Evolutionary conservation across 768 basidiomycete genomes (phyloP).

Genomic region (Pholiota molesta): DNA sequence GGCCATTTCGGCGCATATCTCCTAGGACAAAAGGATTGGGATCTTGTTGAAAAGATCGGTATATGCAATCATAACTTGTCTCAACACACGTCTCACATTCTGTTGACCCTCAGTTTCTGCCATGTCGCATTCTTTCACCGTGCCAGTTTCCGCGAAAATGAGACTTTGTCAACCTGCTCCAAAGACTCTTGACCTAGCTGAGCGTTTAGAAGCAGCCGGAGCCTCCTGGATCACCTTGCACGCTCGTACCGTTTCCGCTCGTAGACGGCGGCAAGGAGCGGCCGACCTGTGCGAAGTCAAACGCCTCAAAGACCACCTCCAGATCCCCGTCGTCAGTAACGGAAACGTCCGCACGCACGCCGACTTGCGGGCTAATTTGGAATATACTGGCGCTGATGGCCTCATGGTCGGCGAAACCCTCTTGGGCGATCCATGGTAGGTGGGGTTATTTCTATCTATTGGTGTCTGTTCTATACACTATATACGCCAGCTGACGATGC

Average conservation of each 20-base stretch:
- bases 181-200: conserved; percentile 59
- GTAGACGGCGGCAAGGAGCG: conserved; percentile 69
- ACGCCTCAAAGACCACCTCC: conserved; percentile 50
- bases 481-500: background rate
- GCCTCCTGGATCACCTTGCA: conserved; percentile 75
- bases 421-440: conserved; percentile 73
- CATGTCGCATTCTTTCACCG: conserved; percentile 61
- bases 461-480: conserved; percentile 6
- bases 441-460: conserved; percentile 5
- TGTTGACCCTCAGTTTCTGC: conserved; percentile 54
- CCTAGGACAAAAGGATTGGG: conserved; percentile 75
- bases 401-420: conserved; percentile 84
- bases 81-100: background rate
- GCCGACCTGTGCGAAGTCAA: conserved; percentile 68
- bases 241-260: conserved; percentile 71
- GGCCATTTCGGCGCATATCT: conserved; percentile 78
- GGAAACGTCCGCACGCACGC: conserved; percentile 70
- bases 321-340: conserved; percentile 72
- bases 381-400: conserved; percentile 67
- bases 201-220: conserved; percentile 63
- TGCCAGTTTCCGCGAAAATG: conserved; percentile 71
- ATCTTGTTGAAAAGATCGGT: conserved; percentile 67
- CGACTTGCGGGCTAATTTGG: conserved; percentile 58
- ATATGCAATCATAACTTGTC: conserved; percentile 11
- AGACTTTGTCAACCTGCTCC: conserved; percentile 55